Base-by-base conservation (phyloP, 805 yeast species). In the Candida argentea region DNA sequence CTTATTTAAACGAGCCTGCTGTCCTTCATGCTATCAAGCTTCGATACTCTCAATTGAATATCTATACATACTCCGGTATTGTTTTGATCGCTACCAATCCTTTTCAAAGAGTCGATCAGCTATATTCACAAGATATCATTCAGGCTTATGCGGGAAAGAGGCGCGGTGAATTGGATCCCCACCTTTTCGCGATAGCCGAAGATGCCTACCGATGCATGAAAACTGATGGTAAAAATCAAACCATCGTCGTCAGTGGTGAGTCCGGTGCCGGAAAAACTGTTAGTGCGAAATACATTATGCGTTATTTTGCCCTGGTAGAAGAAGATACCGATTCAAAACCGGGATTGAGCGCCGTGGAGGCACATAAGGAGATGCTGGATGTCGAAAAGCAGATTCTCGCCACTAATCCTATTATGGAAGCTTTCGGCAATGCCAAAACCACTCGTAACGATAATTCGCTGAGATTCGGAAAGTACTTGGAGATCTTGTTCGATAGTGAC, bases 261-360 rank as follows among this genome's bases (percentile, higher is more conserved):
- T 83, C 95, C 5, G 98, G 98, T 56, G 97, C 98, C 16, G 98
- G 98, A 55, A 91, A 89, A 48, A 91, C 97, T 4, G 97, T 89
- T 23, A 77, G 91, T 37, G 98, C 98, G 22, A 89, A 89, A 52
- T 89, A 83, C 55, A 89, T 89, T 39, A 89, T 89, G 97, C 75
- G 97, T 54, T 89, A 87, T 56, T 87, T 89, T 53, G 97, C 97
- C 3, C 77, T 94, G 11, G 96, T 89, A 10, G 96, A 89, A 35
- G 64, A 58, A 32, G 62, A 54, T 5, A 42, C 46, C 5, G 57
- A 50, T 26, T 37, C 46, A 19, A 65, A 34, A 46, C 50, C 42
- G 26, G 50, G 47, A 25, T 38, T 48, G 20, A 59, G 57, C 25
- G 48, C 52, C 29, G 9, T 18, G 20, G 20, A 18, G 10, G 55